Evolutionary conservation across 2,329 filamentous ascomycete species (phyloP), one percentile per base, ranked within the genome.

Genomic region (Alternaria consortialis): DNA sequence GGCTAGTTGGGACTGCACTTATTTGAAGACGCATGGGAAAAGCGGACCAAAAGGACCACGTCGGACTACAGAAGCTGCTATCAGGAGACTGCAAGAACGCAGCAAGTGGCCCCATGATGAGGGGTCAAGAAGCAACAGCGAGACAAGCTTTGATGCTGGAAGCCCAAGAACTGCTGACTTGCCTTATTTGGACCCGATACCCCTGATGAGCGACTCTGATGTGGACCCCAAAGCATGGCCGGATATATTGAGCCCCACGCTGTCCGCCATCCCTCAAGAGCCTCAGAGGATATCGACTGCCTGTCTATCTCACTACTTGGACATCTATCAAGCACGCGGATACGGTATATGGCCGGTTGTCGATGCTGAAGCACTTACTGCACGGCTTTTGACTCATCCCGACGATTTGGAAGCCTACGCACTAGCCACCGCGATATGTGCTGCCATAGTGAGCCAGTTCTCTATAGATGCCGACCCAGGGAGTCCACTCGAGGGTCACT

Each of bases 1-100:
- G 17, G 74, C 74, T 31, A 73, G 70, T n/a, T 77, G 74, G 74
- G 74, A 75, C 43, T 77, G 75, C 58, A 77, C 75, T 27, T 77
- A 75, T 60, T 66, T 77, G 40, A 77, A 77, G 55, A 76, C 73
- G 4, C 75, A 77, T 55, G 74, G 74, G 9, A 77, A 77, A 58
- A 76, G 74, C 29, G 75, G 75, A 20, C 75, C 75, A 11, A 77
- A 77, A 54, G 75, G 75, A 47, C 75, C 75, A 29, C 70, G 75
- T 7, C 66, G 75, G 46, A 76, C 72, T 4, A 77, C 75, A 2
- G 74, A 76, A 55, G 74, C 74, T 23, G 74, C 74, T 15, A 77
- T 77, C 42, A 68, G 69, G 47, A 69, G 74, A 44, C 62, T 77
- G 25, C 75, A 77, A 58, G 65, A 77, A 47, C 65, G 70, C 15